Evolutionary conservation across 305 asterid genomes (phyloP), one percentile per base, ranked within the genome.

Genomic region (Petunia hybrid): DNA sequence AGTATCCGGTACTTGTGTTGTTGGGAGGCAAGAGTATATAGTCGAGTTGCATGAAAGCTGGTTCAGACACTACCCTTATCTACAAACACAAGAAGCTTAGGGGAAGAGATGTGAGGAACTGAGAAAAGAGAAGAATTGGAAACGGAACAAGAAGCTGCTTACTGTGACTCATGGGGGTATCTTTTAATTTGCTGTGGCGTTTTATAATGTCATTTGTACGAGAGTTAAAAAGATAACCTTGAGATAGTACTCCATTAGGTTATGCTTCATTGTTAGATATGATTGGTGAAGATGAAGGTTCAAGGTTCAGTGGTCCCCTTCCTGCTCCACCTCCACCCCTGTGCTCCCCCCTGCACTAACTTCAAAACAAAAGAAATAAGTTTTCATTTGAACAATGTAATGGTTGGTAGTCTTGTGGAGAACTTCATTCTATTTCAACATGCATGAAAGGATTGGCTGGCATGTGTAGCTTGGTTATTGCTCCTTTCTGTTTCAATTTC

Each of bases 251-350:
- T 73, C 63, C 78, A 73, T 73, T 73, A 41, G 45, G 63, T 73
- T 73, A 6, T 51, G 78, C 78, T 51, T 68, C 76, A 68, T 68
- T 68, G 0, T 22, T 22, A 22, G 31, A 22, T 22, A 22, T 22
- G 76, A 42, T 68, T 68, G 76, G 76, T 43, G 76, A 68, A 68
- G 76, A 39, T 43, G 76, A 68, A 68, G 56, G 76, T 16, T 68
- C 56, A 68, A 51, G 78, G 78, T 73, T 73, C 46, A 51, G 63
- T 51, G 78, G 78, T 73, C 63, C 78, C 10, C 51, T 36, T 53
- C 78, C 78, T 48, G 36, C 78, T 48, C 45, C 53, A 51, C 46
- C 51, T 4, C 46, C 4, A 51, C 31, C 43, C 35, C 31, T 36
- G 13, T 71, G 13, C 61, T 10, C 35, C 48, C 45, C 31, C 60